Base-by-base conservation (phyloP, 2,329 filamentous ascomycete species). In the Xylaria sp. region DNA sequence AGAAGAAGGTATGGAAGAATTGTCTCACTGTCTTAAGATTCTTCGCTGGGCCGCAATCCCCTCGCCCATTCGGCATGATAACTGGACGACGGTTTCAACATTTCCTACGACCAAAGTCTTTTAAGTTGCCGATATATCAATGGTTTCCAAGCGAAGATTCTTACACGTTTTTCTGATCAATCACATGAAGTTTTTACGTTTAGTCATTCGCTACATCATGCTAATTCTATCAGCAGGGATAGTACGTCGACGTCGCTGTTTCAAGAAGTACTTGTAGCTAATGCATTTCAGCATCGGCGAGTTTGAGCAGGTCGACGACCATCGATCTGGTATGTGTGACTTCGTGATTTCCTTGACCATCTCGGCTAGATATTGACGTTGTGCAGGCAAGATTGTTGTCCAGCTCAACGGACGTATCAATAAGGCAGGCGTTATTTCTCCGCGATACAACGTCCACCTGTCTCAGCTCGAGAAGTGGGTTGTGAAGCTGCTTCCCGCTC, bases 61-160 rank as follows among this genome's bases (percentile, higher is more conserved):
- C 49, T 47, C 59, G 66, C 70, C 70, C 73, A 75, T 89, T 95
- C 95, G 94, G 93, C 90, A 90, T 97, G 92, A 98, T 98, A 98
- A 98, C 95, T 99, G 97, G 94, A 92, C 90, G 89, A 92, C 87
- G 88, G 89, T 94, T 89, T 90, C 87, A 87, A 86, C 79, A 29
- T 77, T 71, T 71, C 84, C 81, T 58, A 97, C 93, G 91, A 90
- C 89, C 86, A 90, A 88, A 92, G 94, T 92, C 93, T 92, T 99
- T 98, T 99, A 98, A 98, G 88, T 96, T 88, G 88, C 92, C 94
- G 95, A 96, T 91, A 99, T 82, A 99, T 95, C 80, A 83, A 91
- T 77, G 73, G 74, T 76, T 70, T 71, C 74, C 80, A 79, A 80
- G 87, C 89, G 89, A 89, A 87, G 73, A 72, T 90, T 94, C 93